Percentiles rank a stretch among this genome's conserved stretches.
phyloP scores from a whole-genome alignment of 805 yeast species.

The Sugiyamaella smithiae region DNA sequence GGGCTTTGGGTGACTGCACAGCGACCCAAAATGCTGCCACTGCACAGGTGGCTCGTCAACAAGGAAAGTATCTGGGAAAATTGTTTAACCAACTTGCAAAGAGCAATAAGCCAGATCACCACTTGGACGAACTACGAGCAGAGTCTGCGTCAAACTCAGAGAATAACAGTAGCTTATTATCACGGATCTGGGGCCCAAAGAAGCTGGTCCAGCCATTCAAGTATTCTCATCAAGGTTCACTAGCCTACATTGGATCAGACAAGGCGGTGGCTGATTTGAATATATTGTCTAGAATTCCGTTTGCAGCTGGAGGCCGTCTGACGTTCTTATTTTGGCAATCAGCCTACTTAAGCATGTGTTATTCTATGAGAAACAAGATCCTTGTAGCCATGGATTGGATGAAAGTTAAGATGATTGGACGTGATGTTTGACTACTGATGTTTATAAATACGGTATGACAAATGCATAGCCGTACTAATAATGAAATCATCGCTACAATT shows the following conservation, averaged over 20 bases:
- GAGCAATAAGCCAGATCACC: constrained; percentile 34
- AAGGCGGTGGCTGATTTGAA: constrained; percentile 90
- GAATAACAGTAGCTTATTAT: constrained; percentile 39
- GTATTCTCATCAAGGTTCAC: constrained; percentile 86
- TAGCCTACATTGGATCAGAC: constrained; percentile 90
- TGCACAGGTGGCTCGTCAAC: constrained; percentile 96
- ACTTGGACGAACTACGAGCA: constrained; percentile 37
- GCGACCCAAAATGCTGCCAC: constrained; percentile 88
- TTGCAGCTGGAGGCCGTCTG: constrained; percentile 78
- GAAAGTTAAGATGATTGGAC: constrained; percentile 82
- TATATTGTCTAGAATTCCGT: constrained; percentile 59
- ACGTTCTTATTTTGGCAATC: constrained; percentile 94
- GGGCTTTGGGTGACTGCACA: constrained; percentile 93
- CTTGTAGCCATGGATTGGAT: constrained; percentile 87
- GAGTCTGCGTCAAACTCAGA: constrained; percentile 46
- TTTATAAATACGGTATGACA: too few relatives aligned
- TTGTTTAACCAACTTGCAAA: constrained; percentile 55
- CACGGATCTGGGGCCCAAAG: constrained; percentile 35
- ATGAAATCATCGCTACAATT: too few relatives aligned
- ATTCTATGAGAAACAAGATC: constrained; percentile 83
- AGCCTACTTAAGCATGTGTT: constrained; percentile 89
- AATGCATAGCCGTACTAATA: too few relatives aligned
- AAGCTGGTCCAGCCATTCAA: too few relatives aligned
- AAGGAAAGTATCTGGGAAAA: constrained; percentile 76
- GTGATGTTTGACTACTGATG: constrained; percentile 88